Evolutionary conservation across 2,329 filamentous ascomycete species (phyloP).

Genomic region (Torrubiella hemipterigena): DNA sequence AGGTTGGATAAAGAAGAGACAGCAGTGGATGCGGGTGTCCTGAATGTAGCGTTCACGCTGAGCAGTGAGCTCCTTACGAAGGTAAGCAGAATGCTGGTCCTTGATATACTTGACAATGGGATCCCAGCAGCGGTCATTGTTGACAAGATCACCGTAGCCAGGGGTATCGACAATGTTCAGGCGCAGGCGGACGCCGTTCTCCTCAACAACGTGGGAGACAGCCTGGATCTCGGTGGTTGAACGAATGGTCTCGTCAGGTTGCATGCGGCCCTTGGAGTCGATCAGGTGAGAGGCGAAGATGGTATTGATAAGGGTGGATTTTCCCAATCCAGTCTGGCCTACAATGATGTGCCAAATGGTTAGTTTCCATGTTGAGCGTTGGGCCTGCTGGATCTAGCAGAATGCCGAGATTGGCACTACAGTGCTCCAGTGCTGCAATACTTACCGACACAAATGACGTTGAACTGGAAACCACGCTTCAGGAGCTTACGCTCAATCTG

Average conservation of each 20-base stretch:
- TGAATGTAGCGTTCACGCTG: slow-evolving; percentile 99
- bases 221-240: slow-evolving; percentile 97
- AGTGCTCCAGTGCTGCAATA: slow-evolving; percentile 15
- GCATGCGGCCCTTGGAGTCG: slow-evolving; percentile 92
- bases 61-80: slow-evolving; percentile 97
- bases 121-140: slow-evolving; percentile 99
- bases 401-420: background rate
- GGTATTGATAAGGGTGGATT: slow-evolving; percentile 98
- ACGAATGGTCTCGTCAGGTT: slow-evolving; percentile 85
- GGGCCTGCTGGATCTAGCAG: slow-evolving; percentile 6
- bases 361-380: slow-evolving; percentile 3
- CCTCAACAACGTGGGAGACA: slow-evolving; percentile 97
- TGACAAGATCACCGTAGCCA: slow-evolving; percentile 95
- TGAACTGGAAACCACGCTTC: slow-evolving; percentile 99
- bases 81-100: slow-evolving; percentile 98
- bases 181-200: slow-evolving; percentile 94
- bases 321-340: slow-evolving; percentile 98
- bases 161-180: slow-evolving; percentile 99
- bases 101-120: slow-evolving; percentile 99
- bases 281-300: slow-evolving; percentile 99
- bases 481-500: slow-evolving; percentile 99
- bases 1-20: slow-evolving; percentile 98
- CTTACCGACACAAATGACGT: slow-evolving; percentile 97
- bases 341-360: slow-evolving; percentile 10
- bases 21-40: slow-evolving; percentile 98